A percentile compares a stretch with the other conserved stretches of the same genome.
Conservation (phyloP, 2,329 filamentous ascomycete species). For the Cladophialophora yegresii region DNA sequence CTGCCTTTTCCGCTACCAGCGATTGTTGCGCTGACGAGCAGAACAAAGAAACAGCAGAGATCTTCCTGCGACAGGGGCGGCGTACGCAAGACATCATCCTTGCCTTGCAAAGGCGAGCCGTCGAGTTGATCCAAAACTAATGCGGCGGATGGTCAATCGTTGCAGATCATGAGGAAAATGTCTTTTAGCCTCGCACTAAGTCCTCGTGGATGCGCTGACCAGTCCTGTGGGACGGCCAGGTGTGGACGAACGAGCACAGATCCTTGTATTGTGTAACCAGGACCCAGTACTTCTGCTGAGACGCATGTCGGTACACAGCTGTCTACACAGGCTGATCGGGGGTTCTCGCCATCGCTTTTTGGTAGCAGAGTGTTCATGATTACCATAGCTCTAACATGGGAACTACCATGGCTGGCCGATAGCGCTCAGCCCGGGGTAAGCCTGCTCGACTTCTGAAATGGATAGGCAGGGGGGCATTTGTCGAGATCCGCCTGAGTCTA, state of each 20-base stretch:
- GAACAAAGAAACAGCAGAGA: neutral
- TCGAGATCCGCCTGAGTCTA: neutral
- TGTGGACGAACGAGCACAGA: neutral
- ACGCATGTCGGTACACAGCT: neutral
- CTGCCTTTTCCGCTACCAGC: neutral
- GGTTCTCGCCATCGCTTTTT: neutral
- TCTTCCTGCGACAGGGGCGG: neutral
- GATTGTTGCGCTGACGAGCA: neutral
- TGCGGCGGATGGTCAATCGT: neutral
- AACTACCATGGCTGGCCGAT: neutral
- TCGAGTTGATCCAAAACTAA: neutral
- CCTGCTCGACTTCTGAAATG: neutral
- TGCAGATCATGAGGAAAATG: neutral
- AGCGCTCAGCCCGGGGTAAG: neutral
- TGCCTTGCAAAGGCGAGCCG: neutral
- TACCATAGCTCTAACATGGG: neutral
- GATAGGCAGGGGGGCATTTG: neutral
- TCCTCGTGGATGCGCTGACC: neutral
- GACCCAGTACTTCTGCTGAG: neutral
- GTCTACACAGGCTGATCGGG: neutral
- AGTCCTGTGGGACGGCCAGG: neutral
- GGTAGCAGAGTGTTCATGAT: neutral
- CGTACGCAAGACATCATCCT: neutral
- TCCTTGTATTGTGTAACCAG: too few relatives aligned
- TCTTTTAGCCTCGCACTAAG: neutral